Conservation (phyloP, 2,329 filamentous ascomycete species). For the Fusarium transvaalense region DNA sequence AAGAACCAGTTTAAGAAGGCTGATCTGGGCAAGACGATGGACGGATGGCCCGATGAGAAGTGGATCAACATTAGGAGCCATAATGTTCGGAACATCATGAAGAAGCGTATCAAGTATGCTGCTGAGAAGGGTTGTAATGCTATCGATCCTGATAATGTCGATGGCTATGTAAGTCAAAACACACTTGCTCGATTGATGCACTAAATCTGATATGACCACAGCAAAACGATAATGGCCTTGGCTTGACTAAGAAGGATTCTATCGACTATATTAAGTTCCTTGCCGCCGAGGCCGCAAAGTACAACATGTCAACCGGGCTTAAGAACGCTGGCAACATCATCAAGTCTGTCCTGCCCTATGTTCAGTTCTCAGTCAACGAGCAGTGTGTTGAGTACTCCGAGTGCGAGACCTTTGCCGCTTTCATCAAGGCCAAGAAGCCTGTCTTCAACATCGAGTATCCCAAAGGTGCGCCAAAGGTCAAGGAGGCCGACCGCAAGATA, state of each 20-base stretch:
- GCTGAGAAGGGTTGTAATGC: slow-evolving; percentile 73
- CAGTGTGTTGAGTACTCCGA: slow-evolving; percentile 73
- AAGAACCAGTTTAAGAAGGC: slow-evolving; percentile 63
- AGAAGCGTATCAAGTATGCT: slow-evolving; percentile 69
- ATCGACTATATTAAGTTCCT: slow-evolving; percentile 72
- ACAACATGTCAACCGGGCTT: slow-evolving; percentile 72
- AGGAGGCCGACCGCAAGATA: slow-evolving; percentile 49
- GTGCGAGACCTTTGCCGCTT: slow-evolving; percentile 68
- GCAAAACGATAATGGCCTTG: slow-evolving; percentile 72
- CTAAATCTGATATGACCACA: slow-evolving; percentile 30
- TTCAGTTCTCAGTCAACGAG: slow-evolving; percentile 78
- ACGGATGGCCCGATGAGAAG: slow-evolving; percentile 75
- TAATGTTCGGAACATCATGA: slow-evolving; percentile 75
- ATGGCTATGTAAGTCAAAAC: slow-evolving; percentile 66
- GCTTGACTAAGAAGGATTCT: slow-evolving; percentile 67
- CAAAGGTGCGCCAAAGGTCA: slow-evolving; percentile 59
- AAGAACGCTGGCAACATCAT: slow-evolving; percentile 77
- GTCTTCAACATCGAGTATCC: slow-evolving; percentile 82
- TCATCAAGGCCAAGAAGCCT: slow-evolving; percentile 71
- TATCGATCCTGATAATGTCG: slow-evolving; percentile 79
- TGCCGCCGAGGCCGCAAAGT: slow-evolving; percentile 63
- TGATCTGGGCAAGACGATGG: slow-evolving; percentile 70
- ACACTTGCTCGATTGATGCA: neutral
- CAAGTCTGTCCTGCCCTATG: slow-evolving; percentile 57
- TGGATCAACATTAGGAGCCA: slow-evolving; percentile 72